Conservation (phyloP, 345 rosid genomes). For the Lumnitzera racemosa region DNA sequence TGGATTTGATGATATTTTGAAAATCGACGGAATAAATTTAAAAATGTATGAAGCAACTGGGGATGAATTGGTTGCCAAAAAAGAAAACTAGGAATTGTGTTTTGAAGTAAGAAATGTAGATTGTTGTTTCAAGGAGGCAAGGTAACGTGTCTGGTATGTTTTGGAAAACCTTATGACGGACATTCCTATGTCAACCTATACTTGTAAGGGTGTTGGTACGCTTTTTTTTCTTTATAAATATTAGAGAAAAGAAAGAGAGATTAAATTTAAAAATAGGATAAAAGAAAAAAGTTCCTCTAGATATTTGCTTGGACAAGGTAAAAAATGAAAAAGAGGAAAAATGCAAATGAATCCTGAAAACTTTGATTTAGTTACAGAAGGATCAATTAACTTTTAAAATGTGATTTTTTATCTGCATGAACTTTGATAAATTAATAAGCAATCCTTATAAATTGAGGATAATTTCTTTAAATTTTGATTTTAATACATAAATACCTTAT, state of each 20-base stretch:
- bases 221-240: slow-evolving; percentile 19
- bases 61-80: not conserved
- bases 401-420: too few relatives aligned
- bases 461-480: too few relatives aligned
- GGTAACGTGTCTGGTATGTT: slow-evolving; percentile 7
- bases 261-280: slow-evolving; percentile 13
- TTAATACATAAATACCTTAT: too few relatives aligned
- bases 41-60: not conserved
- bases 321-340: not conserved
- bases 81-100: not conserved
- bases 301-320: slow-evolving; percentile 55
- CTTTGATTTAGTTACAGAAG: slow-evolving; percentile 5
- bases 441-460: too few relatives aligned
- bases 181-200: slow-evolving; percentile 33
- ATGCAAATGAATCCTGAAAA: too few relatives aligned
- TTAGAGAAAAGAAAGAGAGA: slow-evolving; percentile 3
- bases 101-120: not conserved
- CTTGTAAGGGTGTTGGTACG: slow-evolving; percentile 48
- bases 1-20: not conserved
- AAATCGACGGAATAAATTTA: not conserved
- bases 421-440: too few relatives aligned
- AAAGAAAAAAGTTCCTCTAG: slow-evolving; percentile 36
- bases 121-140: not conserved
- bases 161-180: slow-evolving; percentile 5
- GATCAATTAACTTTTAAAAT: slow-evolving; percentile 12